phyloP scores from a whole-genome alignment of 768 basidiomycete genomes.

The Tulasnella sp. region DNA sequence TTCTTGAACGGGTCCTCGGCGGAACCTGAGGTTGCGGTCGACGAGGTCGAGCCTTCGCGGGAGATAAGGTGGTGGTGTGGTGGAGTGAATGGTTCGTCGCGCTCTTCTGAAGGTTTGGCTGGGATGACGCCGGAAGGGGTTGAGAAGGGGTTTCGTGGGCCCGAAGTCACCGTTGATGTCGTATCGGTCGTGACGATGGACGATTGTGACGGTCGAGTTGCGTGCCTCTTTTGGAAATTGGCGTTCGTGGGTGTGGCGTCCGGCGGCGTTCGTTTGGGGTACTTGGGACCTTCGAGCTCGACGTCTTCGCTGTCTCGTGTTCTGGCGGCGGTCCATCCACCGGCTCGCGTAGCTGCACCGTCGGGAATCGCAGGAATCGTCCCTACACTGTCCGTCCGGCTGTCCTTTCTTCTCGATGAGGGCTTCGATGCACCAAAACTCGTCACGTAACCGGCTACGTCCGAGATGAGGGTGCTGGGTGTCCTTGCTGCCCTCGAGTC shows the following conservation, averaged over 20 bases:
- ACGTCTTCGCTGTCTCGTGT: constrained; percentile 24
- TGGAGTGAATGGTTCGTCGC: not conserved
- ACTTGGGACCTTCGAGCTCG: not conserved
- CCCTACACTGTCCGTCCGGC: constrained; percentile 3
- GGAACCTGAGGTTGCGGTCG: not conserved
- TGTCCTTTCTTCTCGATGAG: not conserved
- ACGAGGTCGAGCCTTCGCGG: not conserved
- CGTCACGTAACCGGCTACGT: constrained; percentile 22
- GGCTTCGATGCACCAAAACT: not conserved
- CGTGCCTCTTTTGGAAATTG: not conserved
- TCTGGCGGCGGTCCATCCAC: constrained; percentile 19
- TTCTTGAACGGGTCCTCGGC: constrained; percentile 18
- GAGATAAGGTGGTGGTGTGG: constrained; percentile 9
- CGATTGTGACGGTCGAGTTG: not conserved
- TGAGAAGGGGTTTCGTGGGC: constrained; percentile 19
- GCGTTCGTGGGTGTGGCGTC: constrained; percentile 15
- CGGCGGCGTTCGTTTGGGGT: not conserved
- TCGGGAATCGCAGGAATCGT: not conserved
- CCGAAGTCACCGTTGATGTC: not conserved
- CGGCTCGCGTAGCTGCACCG: not conserved
- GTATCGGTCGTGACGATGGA: constrained; percentile 13
- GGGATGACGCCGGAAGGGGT: not conserved
- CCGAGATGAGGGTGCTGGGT: constrained; percentile 17
- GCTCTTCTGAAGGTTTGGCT: constrained; percentile 6
- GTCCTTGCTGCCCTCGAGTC: constrained; percentile 44